Percentiles rank a stretch among this genome's conserved stretches.
These are phyloP conservation scores for Lachancea sp. DNA, from an alignment of 805 yeast species.

Conservation along the genomic window DNA sequence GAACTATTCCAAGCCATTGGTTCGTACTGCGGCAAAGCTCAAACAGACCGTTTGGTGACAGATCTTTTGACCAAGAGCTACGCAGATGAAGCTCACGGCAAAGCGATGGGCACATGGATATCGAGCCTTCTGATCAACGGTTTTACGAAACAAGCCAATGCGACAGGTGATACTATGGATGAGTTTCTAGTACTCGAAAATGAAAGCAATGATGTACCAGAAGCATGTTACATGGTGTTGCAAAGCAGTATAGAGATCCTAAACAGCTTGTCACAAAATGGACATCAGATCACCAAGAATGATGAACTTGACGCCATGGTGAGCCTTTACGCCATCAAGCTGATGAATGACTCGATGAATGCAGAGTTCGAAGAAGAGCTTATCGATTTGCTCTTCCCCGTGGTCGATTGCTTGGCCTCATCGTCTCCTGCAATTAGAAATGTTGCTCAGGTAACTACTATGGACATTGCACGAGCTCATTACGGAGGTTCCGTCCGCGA, in stretches of 20 bases:
- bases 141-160: constrained; percentile 16
- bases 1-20: constrained; percentile 21
- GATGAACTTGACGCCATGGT: constrained; percentile 22
- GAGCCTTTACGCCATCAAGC: constrained; percentile 16
- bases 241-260: constrained; percentile 40
- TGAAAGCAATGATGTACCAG: constrained; percentile 16
- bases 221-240: constrained; percentile 29
- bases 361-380: constrained; percentile 47
- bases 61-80: not conserved
- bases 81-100: not conserved
- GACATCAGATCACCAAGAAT: constrained; percentile 11
- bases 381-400: constrained; percentile 64
- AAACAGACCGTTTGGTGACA: not conserved
- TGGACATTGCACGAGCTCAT: constrained; percentile 43
- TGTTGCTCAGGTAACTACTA: constrained; percentile 48
- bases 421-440: constrained; percentile 39
- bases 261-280: constrained; percentile 30
- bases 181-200: constrained; percentile 10
- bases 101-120: constrained; percentile 35
- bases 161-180: constrained; percentile 12
- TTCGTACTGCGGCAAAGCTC: not conserved
- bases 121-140: constrained; percentile 30
- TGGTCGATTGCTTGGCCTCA: constrained; percentile 67
- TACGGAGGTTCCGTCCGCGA: constrained; percentile 51
- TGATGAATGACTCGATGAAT: constrained; percentile 18